These are phyloP conservation scores for Tylopilus balloui DNA, from an alignment of 768 basidiomycete species.

Conservation along the genomic window DNA sequence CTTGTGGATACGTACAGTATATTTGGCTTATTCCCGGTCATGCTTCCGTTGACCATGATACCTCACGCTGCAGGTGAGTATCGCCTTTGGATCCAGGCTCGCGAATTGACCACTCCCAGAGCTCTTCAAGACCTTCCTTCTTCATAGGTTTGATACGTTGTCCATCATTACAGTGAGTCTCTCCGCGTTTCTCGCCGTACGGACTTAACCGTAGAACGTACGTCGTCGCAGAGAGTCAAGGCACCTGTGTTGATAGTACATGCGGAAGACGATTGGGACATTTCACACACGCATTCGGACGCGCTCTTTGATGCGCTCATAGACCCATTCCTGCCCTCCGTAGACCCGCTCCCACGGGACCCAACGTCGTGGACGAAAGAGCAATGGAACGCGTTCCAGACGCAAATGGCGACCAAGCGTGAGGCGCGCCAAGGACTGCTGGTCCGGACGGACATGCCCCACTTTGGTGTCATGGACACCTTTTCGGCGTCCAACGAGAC, in stretches of 20 bases:
- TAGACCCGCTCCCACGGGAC: slow-evolving; percentile 36
- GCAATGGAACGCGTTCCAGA: slow-evolving; percentile 43
- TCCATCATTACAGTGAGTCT: slow-evolving; percentile 52
- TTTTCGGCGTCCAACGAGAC: slow-evolving; percentile 44
- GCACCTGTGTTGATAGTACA: slow-evolving; percentile 70
- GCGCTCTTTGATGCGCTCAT: slow-evolving; percentile 65
- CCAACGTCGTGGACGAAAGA: slow-evolving; percentile 30
- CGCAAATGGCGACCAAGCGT: slow-evolving; percentile 38
- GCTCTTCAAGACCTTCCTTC: slow-evolving; percentile 49
- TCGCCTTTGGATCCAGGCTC: neutral
- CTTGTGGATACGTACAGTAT: slow-evolving; percentile 67
- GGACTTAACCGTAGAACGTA: neutral
- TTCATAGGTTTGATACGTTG: slow-evolving; percentile 60
- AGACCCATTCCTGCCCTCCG: slow-evolving; percentile 54
- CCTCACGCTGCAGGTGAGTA: slow-evolving; percentile 62
- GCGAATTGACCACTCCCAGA: slow-evolving; percentile 32
- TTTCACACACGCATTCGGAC: slow-evolving; percentile 65
- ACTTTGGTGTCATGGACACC: slow-evolving; percentile 51
- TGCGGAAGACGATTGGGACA: slow-evolving; percentile 70
- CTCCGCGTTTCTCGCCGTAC: neutral
- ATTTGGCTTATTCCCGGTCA: slow-evolving; percentile 61
- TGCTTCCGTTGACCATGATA: slow-evolving; percentile 64
- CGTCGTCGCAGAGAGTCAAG: slow-evolving; percentile 49
- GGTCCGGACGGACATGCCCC: slow-evolving; percentile 38
- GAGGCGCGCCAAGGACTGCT: slow-evolving; percentile 44